Conservation (phyloP, 495 filamentous ascomycete genomes). For the Penicillium cinerascens region DNA sequence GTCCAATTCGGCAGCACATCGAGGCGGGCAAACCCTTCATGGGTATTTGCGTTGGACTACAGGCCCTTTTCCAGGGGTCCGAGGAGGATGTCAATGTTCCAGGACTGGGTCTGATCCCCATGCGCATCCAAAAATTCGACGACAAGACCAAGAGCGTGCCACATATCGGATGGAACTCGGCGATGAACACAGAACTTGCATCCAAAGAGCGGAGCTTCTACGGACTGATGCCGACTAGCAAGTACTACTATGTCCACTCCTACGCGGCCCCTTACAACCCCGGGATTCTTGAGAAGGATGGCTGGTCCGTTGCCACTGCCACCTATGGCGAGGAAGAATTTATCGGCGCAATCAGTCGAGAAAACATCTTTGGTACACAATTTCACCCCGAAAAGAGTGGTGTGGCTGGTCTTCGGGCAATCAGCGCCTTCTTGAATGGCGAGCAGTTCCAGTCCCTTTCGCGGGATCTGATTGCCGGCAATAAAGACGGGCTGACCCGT, state of each 20-base stretch:
- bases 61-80: slow-evolving; percentile 84
- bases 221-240: slow-evolving; percentile 71
- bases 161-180: slow-evolving; percentile 97
- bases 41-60: slow-evolving; percentile 94
- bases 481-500: slow-evolving; percentile 70
- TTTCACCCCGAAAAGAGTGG: slow-evolving; percentile 99
- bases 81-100: slow-evolving; percentile 66
- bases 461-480: slow-evolving; percentile 17
- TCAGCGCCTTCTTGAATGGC: slow-evolving; percentile 81
- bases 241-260: slow-evolving; percentile 98
- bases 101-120: slow-evolving; percentile 73
- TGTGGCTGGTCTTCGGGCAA: slow-evolving; percentile 73
- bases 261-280: slow-evolving; percentile 77
- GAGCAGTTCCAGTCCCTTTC: slow-evolving; percentile 45
- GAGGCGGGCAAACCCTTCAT: slow-evolving; percentile 90
- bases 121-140: slow-evolving; percentile 70
- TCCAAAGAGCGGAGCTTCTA: slow-evolving; percentile 58
- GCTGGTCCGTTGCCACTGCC: slow-evolving; percentile 85
- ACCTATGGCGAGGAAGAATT: slow-evolving; percentile 88
- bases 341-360: slow-evolving; percentile 81
- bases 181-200: slow-evolving; percentile 51
- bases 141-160: slow-evolving; percentile 81
- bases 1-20: slow-evolving; percentile 76
- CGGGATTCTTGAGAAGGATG: slow-evolving; percentile 67
- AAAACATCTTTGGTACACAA: slow-evolving; percentile 85